phyloP scores from a whole-genome alignment of 2,329 filamentous ascomycete genomes.

The Paradendryphiella salina region DNA sequence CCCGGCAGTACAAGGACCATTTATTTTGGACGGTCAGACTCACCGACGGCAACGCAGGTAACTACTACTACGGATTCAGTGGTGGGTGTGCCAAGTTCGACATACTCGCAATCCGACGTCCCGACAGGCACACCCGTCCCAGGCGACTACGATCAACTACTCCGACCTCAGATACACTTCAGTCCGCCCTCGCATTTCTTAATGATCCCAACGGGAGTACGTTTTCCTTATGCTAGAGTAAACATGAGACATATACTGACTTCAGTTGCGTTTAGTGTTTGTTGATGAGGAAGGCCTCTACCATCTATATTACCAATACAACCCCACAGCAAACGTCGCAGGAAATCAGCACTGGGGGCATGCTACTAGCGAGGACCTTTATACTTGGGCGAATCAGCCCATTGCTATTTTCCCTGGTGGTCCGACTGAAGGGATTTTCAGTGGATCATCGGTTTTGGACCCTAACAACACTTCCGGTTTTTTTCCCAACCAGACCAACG shows the following conservation, averaged over 20 bases:
- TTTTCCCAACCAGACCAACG: slow-evolving; percentile 63
- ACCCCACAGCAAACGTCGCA: slow-evolving; percentile 54
- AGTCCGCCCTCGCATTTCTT: slow-evolving; percentile 57
- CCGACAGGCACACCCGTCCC: slow-evolving; percentile 43
- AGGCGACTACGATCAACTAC: slow-evolving; percentile 48
- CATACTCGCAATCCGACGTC: slow-evolving; percentile 31
- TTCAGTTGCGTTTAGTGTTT: slow-evolving; percentile 50
- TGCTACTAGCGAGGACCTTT: slow-evolving; percentile 64
- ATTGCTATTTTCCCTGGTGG: slow-evolving; percentile 64
- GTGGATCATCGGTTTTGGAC: too few species aligned
- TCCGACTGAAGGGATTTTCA: too few species aligned
- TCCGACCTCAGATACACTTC: slow-evolving; percentile 61
- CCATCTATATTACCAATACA: slow-evolving; percentile 69
- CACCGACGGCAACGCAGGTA: too few species aligned
- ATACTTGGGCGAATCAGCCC: slow-evolving; percentile 66
- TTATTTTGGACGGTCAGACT: too few species aligned
- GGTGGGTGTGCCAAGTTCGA: slow-evolving; percentile 5
- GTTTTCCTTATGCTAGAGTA: too few species aligned
- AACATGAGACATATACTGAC: too few species aligned
- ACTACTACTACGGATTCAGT: too few species aligned
- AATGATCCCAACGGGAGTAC: slow-evolving; percentile 64
- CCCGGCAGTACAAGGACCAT: too few species aligned
- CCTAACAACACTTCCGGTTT: slow-evolving; percentile 70
- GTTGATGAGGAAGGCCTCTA: slow-evolving; percentile 60
- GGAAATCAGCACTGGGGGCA: slow-evolving; percentile 71